These are phyloP conservation scores for Russula olivacea DNA, from an alignment of 768 basidiomycete species.

Conservation along the genomic window DNA sequence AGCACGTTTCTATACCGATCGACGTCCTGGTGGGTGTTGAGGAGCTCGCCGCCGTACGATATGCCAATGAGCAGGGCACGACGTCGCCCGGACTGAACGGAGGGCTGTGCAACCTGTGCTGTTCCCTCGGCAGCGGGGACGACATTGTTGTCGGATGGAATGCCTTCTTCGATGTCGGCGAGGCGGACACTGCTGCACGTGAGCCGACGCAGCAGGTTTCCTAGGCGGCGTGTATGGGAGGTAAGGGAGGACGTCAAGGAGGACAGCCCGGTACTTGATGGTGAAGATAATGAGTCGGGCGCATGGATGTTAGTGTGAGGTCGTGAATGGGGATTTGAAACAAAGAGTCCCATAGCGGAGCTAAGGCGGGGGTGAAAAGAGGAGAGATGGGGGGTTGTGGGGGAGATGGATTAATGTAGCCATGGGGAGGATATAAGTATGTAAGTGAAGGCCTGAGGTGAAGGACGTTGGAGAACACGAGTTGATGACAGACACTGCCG, in stretches of 20 bases:
- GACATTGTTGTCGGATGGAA: neutral
- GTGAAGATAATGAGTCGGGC: no score
- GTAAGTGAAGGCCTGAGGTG: conserved; percentile 2
- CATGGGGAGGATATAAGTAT: conserved; percentile 4
- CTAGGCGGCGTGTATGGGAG: neutral
- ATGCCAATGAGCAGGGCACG: conserved; percentile 26
- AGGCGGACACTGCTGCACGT: neutral
- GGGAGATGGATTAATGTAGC: neutral
- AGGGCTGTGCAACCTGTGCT: neutral
- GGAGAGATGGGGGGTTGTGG: neutral
- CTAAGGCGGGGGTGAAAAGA: neutral
- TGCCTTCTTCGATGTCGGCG: conserved; percentile 4
- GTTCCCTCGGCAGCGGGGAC: neutral
- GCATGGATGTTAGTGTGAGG: no score
- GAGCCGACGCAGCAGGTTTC: neutral
- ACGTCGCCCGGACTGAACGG: neutral
- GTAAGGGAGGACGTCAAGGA: conserved; percentile 6
- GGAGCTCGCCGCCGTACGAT: conserved; percentile 20
- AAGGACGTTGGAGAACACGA: neutral
- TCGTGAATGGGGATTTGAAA: no score
- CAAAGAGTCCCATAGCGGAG: no score
- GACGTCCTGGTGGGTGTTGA: conserved; percentile 23
- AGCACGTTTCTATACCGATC: conserved; percentile 17
- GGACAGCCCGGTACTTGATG: neutral
- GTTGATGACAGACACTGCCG: neutral